Conservation (phyloP, 306 rosid species). For the Quercus cerris region DNA sequence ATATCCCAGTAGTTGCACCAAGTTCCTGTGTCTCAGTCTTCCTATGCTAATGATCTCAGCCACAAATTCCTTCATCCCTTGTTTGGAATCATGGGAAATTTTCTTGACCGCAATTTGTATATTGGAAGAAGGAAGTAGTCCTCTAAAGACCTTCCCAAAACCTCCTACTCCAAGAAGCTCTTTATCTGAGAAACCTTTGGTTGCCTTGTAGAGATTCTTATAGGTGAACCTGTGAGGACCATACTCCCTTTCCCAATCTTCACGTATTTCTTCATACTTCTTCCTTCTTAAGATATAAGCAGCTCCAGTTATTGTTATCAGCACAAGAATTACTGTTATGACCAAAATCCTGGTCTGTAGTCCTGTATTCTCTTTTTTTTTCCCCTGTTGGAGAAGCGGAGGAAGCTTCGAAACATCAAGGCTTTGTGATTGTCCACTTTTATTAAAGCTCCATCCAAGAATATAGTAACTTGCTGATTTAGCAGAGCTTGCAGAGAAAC, state of each 20-base stretch:
- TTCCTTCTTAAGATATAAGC: constrained; percentile 19
- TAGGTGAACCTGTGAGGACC: constrained; percentile 64
- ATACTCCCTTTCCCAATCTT: constrained; percentile 66
- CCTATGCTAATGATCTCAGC: constrained; percentile 67
- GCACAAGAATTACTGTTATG: not conserved
- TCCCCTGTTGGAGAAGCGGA: not conserved
- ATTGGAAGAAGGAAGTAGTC: constrained; percentile 43
- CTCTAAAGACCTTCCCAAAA: constrained; percentile 68
- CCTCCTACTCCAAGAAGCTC: constrained; percentile 67
- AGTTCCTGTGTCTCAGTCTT: constrained; percentile 60
- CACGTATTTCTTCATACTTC: constrained; percentile 42
- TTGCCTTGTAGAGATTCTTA: constrained; percentile 50
- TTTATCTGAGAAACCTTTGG: constrained; percentile 55
- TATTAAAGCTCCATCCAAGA: constrained; percentile 31
- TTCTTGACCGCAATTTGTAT: constrained; percentile 59
- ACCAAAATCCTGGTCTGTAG: not conserved
- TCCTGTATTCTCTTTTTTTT: not conserved
- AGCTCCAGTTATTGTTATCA: too few species aligned
- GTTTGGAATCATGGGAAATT: constrained; percentile 63
- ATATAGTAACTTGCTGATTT: constrained; percentile 5
- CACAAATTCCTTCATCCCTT: constrained; percentile 67
- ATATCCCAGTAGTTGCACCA: constrained; percentile 59
- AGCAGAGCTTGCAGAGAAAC: constrained; percentile 31
- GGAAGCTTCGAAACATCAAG: constrained; percentile 7
- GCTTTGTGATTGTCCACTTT: constrained; percentile 25